phyloP scores from a whole-genome alignment of 805 yeast genomes.

The Metschnikowia cerradonensis region DNA sequence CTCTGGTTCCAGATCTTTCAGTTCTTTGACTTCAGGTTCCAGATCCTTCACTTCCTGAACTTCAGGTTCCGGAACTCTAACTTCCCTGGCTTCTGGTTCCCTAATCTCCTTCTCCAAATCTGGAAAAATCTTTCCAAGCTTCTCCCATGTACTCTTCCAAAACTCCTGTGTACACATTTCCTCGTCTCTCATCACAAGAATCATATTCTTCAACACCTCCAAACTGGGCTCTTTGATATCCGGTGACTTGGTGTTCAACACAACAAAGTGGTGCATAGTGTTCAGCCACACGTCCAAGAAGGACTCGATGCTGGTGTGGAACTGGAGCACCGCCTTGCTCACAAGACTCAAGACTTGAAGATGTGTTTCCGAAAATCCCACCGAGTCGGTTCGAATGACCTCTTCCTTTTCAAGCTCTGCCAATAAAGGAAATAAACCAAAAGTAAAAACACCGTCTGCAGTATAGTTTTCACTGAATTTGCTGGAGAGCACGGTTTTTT shows the following conservation, averaged over 20 bases:
- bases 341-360: conserved; percentile 62
- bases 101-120: conserved; percentile 15
- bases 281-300: conserved; percentile 35
- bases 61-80: background rate
- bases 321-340: conserved; percentile 49
- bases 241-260: conserved; percentile 22
- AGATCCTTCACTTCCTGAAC: background rate
- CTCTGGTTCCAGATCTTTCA: no score
- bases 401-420: conserved; percentile 65
- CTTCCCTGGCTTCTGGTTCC: background rate
- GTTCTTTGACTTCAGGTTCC: background rate
- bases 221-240: conserved; percentile 30
- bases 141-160: conserved; percentile 33
- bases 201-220: conserved; percentile 41
- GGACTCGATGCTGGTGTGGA: conserved; percentile 18
- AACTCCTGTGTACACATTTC: conserved; percentile 19
- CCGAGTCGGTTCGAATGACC: conserved; percentile 49
- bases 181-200: conserved; percentile 33
- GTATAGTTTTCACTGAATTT: conserved; percentile 37
- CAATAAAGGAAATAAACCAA: conserved; percentile 71
- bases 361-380: conserved; percentile 63
- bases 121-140: conserved; percentile 28
- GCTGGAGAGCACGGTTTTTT: conserved; percentile 45
- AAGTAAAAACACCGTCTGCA: conserved; percentile 59
- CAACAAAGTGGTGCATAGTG: conserved; percentile 30